A percentile compares a stretch with the other conserved stretches of the same genome.
Evolutionary conservation across 176 grass and related monocot genomes (phyloP).

Genomic region (Aegilops longissima): DNA sequence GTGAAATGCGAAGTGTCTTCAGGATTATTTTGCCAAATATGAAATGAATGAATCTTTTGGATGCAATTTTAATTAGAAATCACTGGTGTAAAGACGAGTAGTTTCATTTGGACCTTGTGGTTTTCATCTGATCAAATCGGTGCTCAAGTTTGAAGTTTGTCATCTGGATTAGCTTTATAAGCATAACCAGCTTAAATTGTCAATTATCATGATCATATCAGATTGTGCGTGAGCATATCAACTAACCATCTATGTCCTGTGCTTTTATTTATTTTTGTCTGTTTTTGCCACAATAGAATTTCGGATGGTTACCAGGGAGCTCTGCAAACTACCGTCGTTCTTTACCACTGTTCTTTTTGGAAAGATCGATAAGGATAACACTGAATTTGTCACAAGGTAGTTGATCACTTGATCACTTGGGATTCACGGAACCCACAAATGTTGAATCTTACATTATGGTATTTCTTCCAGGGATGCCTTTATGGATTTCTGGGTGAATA

Average conservation of each 20-base stretch:
- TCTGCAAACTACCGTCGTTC: slow-evolving; percentile 93
- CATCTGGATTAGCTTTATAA: not conserved
- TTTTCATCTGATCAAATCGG: not conserved
- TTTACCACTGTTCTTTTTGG: slow-evolving; percentile 74
- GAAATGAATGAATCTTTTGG: not conserved
- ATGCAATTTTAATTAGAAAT: not conserved
- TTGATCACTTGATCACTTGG: not conserved
- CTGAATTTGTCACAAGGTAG: slow-evolving; percentile 70
- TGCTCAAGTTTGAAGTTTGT: slow-evolving; percentile 15
- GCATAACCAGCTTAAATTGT: not conserved
- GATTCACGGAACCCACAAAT: not conserved
- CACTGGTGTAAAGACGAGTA: not conserved
- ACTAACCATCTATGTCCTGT: slow-evolving; percentile 1
- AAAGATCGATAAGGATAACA: slow-evolving; percentile 71
- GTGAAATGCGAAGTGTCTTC: not conserved
- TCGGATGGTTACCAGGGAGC: slow-evolving; percentile 88
- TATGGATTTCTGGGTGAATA: slow-evolving; percentile 84
- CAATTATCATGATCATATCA: slow-evolving; percentile 13
- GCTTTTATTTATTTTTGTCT: not conserved
- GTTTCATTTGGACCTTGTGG: not conserved
- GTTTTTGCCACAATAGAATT: slow-evolving; percentile 55
- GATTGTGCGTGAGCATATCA: not conserved
- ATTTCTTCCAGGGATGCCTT: slow-evolving; percentile 75
- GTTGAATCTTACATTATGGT: slow-evolving; percentile 10
- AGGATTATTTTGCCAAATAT: not conserved